phyloP scores from a whole-genome alignment of 108 stramenopile genomes.

The Conticribra guillardii region DNA sequence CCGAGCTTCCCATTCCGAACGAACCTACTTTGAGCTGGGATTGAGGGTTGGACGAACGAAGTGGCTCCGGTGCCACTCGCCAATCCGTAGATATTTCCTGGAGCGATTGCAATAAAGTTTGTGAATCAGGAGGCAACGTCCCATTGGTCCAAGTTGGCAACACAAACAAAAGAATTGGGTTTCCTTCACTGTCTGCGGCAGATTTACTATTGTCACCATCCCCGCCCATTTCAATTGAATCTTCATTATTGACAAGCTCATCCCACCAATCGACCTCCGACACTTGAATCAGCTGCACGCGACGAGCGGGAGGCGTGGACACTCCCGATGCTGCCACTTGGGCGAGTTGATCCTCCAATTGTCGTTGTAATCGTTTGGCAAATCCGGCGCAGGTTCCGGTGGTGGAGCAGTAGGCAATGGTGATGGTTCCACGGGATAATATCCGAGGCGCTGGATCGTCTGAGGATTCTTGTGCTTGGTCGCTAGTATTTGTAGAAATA shows the following conservation, averaged over 20 bases:
- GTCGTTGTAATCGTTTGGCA: conserved; percentile 45
- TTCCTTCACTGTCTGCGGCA: neutral
- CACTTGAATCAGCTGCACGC: conserved; percentile 47
- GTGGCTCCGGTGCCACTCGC: conserved; percentile 79
- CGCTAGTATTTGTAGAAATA: neutral
- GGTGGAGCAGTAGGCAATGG: conserved; percentile 80
- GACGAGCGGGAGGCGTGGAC: neutral
- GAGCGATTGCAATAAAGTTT: conserved; percentile 53
- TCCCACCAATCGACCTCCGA: conserved; percentile 91
- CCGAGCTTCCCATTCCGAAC: conserved; percentile 88
- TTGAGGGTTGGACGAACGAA: conserved; percentile 43
- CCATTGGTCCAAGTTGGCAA: conserved; percentile 85
- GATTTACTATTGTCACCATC: conserved; percentile 6
- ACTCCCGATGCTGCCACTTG: neutral
- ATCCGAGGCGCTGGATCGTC: neutral
- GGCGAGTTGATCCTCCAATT: conserved; percentile 4
- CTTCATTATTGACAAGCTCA: conserved; percentile 81
- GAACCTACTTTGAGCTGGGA: conserved; percentile 19
- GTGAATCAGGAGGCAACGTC: conserved; percentile 61
- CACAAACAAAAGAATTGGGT: conserved; percentile 62
- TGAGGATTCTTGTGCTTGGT: neutral
- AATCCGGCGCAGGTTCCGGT: conserved; percentile 77
- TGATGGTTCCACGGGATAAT: conserved; percentile 50
- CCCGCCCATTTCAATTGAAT: conserved; percentile 38
- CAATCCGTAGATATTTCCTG: conserved; percentile 80